Evolutionary conservation across 129 eudicot genomes (phyloP), one percentile per base, ranked within the genome.

Genomic region (Sambucus nigra): DNA sequence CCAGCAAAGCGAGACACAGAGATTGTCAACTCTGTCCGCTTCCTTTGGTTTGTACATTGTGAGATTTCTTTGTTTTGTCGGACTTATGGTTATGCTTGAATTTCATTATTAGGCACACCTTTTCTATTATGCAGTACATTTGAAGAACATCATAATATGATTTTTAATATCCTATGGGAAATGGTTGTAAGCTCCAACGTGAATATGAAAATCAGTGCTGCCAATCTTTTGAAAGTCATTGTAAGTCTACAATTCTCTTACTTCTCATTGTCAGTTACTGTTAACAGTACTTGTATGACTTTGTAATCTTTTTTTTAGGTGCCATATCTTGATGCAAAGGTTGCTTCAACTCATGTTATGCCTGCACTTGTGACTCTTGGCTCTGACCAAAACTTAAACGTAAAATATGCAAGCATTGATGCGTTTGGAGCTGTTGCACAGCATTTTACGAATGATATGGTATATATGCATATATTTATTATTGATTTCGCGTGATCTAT

Each of bases 401-500:
- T 89, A n/a, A 70, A 84, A 54, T 79, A 89, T 72, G 95, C 95
- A 51, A 89, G 97, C 68, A 89, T 89, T 47, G 95, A 89, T 49
- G 97, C 93, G 32, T 89, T 89, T 71, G 97, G 97, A 56, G 75
- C 97, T 53, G 97, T 89, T 39, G 97, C 97, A 59, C 95, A 89
- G 69, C 88, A 89, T 62, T 89, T 84, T 49, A 89, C 78, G 78
- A 74, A 61, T 48, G 95, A 89, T 28, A 73, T 67, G 83, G 97
- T 81, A 70, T n/a, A n/a, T n/a, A n/a, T 59, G 55, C 41, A 51
- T 7, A 28, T 25, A 39, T 23, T 26, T 63, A 19, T 21, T 38
- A 21, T 50, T 32, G 5, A 12, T 19, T 5, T 47, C 55, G 1
- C 13, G 46, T 39, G 7, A 25, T 14, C 22, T 25, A 63, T 28